Evolutionary conservation across 352 stramenopile genomes (phyloP), one percentile per base, ranked within the genome.

Genomic region (Discostella stelligera): DNA sequence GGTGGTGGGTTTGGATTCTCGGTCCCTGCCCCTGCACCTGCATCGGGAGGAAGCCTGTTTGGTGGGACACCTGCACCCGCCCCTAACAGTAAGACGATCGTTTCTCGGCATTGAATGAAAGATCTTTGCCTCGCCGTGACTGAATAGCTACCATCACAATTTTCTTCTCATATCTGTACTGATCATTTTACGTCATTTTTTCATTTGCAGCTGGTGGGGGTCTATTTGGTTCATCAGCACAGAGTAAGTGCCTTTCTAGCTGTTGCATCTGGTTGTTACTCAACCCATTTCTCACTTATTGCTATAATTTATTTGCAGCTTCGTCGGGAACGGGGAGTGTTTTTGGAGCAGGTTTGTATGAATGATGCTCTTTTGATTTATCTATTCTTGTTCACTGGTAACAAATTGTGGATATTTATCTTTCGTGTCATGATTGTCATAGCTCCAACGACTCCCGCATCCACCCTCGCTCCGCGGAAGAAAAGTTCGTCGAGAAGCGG

Each of bases 391-490:
- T 20, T 55, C 23, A 18, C 25, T 20, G 1, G 44, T 44, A 32
- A n/a, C 37, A 25, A 27, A 9, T 44, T 14, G 2, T 48, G 20
- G 25, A 14, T 16, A 49, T n/a, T 44, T 21, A 13, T 52, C 46
- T 74, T 37, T 60, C 13, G 7, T 44, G 2, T 44, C 27, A 5
- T 32, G 27, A 32, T 44, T 14, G 37, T 41, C 39, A 18, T 37
- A 55, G 73, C 61, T 18, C 73, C 73, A 5, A 80, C 73, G 0
- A 80, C 73, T 21, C 73, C 73, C 30, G 73, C 73, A 63, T 76
- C 73, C n/a, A 80, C 73, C 13, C 56, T 80, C 7, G 73, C 73
- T 65, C 73, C 73, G 6, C 60, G 67, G n/a, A 80, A 80, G 30
- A 80, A 80, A 37, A 59, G 64, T 67, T 60, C 65, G 4, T 71